Base-by-base conservation (phyloP, 78 protist species). In the Polysphondylium violaceum region DNA sequence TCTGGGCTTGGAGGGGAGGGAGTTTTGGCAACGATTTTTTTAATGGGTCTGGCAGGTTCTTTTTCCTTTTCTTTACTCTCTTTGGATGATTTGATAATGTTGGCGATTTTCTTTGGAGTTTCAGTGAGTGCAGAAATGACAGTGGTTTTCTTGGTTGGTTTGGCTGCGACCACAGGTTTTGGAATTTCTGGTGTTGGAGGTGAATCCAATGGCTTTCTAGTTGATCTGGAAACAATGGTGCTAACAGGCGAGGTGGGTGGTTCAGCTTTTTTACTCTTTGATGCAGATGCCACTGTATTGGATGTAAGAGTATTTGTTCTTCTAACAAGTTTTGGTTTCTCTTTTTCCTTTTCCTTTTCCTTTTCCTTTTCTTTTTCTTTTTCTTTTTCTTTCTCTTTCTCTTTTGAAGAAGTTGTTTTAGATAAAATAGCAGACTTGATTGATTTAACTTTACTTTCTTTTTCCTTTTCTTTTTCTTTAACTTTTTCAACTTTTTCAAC, bases 71-170 rank as follows among this genome's bases (percentile, higher is more conserved):
- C 50, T 36, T 31, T 71, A 3, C 25, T 38, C 19, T 43, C 14
- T 64, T 33, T 38, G n/a, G 77, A 71, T 29, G 59, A 50, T 68
- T 17, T 43, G 9, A 40, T n/a, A 11, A 47, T 71, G 21, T 51
- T 51, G 9, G 61, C 61, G 29, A 71, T 25, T 33, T 71, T 71
- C 25, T 71, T 71, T 1, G 77, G 77, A 2, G 77, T 71, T 11
- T 71, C 77, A 38, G 19, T 47, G 19, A 71, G 7, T 31, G 25
- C 23, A 1, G 14, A n/a, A 6, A 56, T n/a, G 12, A 56, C 50
- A 19, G 21, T 33, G 23, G 75, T 71, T 36, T 27, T 71, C 61
- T 41, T 71, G 43, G 77, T 29, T 31, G 12, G 25, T n/a, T 7
- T 71, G 2, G 41, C 12, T 2, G 76, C 1, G 25, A 36, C 27